phyloP scores from a whole-genome alignment of 2,329 filamentous ascomycete genomes.

The Aureobasidium lini region DNA sequence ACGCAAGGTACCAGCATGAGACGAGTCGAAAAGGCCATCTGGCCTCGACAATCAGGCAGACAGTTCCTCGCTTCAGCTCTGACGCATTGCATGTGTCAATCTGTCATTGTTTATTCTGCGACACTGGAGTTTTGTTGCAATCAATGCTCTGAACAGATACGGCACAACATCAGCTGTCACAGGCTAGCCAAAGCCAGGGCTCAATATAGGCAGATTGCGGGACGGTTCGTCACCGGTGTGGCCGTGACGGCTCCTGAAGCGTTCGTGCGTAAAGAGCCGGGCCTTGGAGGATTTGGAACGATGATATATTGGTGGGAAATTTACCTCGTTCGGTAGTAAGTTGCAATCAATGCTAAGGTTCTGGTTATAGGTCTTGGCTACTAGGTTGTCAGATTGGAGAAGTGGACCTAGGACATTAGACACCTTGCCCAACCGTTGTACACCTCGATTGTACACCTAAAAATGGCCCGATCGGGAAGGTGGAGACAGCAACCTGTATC shows the following conservation, averaged over 20 bases:
- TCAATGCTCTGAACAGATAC: not conserved
- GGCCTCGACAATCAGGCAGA: not conserved
- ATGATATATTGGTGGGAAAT: not conserved
- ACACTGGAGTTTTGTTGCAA: not conserved
- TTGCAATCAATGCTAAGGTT: not conserved
- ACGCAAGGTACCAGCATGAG: not conserved
- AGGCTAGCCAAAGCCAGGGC: not conserved
- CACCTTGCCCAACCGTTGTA: not conserved
- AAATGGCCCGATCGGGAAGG: too few relatives aligned
- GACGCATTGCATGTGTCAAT: not conserved
- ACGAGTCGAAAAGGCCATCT: not conserved
- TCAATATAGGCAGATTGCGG: conserved; percentile 7
- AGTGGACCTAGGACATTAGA: not conserved
- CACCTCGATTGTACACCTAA: too few relatives aligned
- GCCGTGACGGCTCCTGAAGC: not conserved
- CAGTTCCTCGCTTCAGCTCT: not conserved
- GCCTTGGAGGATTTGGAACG: not conserved
- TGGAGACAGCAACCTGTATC: too few relatives aligned
- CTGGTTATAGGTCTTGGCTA: not conserved
- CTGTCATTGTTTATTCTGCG: not conserved
- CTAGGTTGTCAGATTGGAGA: not conserved
- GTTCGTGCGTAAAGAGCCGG: conserved; percentile 1
- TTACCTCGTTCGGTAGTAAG: not conserved
- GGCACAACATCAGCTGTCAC: not conserved
- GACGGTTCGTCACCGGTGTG: not conserved